Evolutionary conservation across 495 filamentous ascomycete genomes (phyloP), one percentile per base, ranked within the genome.

Genomic region (Xylaria castorea): DNA sequence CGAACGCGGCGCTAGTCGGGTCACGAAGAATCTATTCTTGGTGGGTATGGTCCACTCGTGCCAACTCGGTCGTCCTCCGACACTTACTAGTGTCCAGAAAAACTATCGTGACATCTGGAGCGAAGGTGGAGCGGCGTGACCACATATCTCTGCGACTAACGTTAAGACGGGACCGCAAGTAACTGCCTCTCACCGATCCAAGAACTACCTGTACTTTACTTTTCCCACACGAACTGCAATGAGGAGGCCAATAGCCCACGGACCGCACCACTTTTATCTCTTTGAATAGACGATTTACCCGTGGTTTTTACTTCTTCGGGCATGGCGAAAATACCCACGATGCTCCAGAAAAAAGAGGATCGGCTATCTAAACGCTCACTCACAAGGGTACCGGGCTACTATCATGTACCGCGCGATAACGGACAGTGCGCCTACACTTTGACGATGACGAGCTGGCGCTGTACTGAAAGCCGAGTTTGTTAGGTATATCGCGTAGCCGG

Each of bases 1-100:
- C 20, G 40, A 58, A 46, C 36, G 5, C 25, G 5, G 20, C 55
- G 55, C 53, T 60, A 70, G 68, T 60, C 36, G 32, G 51, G 38
- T 68, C 66, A 38, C 60, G 46, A 72, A 66, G 30, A 7, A 36
- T 11, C 40, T 53, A 51, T 48, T 67, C 30, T 42, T 48, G 61
- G 62, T 66, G 70, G 64, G 63, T 72, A 72, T 72, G 70, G 70
- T 72, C 70, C 70, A 72, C 70, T 25, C 55, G 38, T 65, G 53
- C 63, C 63, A 67, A 60, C 68, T 48, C 46, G 58, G 40, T 53
- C 40, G 58, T n/a, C 14, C 42, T 50, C 58, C 44, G 25, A 30
- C 30, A 27, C 20, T 36, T 44, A 8, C 61, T 30, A 30, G 38
- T 8, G 27, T 25, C 18, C 18, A n/a, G 50, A 25, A 27, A 50